Percentiles rank a stretch among this genome's conserved stretches.
Evolutionary conservation across 176 grass and related monocot genomes (phyloP).

Genomic region (Carex cristatella): DNA sequence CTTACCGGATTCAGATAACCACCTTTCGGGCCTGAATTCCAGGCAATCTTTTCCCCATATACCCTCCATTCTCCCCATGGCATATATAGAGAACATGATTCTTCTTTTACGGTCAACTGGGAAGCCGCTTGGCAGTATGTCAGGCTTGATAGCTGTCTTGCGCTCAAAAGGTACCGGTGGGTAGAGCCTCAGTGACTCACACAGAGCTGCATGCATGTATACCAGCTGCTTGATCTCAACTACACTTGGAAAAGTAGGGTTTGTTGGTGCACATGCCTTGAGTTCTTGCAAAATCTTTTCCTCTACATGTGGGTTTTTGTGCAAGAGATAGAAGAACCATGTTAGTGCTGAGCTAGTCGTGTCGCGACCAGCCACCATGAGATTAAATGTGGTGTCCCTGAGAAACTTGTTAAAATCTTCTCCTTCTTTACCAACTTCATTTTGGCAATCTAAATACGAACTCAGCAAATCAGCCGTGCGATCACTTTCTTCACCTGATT

Average conservation of each 20-base stretch:
- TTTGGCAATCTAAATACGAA: constrained; percentile 43
- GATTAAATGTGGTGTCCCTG: constrained; percentile 58
- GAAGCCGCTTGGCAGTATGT: constrained; percentile 56
- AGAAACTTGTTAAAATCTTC: constrained; percentile 50
- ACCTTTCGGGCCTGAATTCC: constrained; percentile 76
- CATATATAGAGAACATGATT: constrained; percentile 53
- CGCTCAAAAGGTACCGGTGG: constrained; percentile 70
- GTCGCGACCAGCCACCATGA: constrained; percentile 78
- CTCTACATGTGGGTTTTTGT: constrained; percentile 47
- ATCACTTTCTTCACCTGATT: background rate
- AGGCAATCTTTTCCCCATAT: constrained; percentile 82
- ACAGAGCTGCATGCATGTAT: constrained; percentile 74
- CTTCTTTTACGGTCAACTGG: constrained; percentile 8
- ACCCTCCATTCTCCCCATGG: constrained; percentile 74
- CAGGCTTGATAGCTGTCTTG: constrained; percentile 35
- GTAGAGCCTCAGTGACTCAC: constrained; percentile 64
- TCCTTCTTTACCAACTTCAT: constrained; percentile 35
- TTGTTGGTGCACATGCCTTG: background rate
- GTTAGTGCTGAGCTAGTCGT: constrained; percentile 50
- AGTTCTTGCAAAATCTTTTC: constrained; percentile 58
- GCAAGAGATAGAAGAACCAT: constrained; percentile 82
- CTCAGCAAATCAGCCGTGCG: constrained; percentile 34
- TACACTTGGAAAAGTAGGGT: constrained; percentile 1
- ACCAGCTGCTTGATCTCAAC: constrained; percentile 40
- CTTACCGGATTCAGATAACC: constrained; percentile 44